Conservation (phyloP, 2,329 filamentous ascomycete genomes). For the Orbilia brochopaga region DNA sequence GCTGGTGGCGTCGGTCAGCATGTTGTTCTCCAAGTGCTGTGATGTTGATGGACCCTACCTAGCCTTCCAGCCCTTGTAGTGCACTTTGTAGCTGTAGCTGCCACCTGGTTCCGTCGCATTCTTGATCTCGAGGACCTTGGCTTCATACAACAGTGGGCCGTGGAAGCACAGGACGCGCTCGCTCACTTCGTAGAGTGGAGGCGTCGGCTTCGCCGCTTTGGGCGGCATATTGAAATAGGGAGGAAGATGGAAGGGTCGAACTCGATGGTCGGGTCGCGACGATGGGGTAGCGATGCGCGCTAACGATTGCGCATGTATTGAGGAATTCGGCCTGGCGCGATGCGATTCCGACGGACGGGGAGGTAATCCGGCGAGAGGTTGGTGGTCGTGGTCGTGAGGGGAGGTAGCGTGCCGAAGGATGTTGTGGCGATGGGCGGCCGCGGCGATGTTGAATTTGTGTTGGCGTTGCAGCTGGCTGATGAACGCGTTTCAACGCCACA, state of each 20-base stretch:
- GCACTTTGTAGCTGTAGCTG: constrained; percentile 81
- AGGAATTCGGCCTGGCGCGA: background rate
- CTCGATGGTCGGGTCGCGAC: constrained; percentile 1
- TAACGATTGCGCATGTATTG: background rate
- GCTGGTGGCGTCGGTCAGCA: constrained; percentile 58
- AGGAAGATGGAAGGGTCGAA: background rate
- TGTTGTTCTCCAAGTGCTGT: constrained; percentile 1
- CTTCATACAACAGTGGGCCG: constrained; percentile 95
- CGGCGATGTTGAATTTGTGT: constrained; percentile 6
- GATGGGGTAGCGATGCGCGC: background rate
- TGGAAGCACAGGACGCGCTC: constrained; percentile 97
- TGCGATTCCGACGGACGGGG: background rate
- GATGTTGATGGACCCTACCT: constrained; percentile 62
- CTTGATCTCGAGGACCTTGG: constrained; percentile 85
- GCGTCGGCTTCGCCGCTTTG: constrained; percentile 60
- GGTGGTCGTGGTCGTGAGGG: background rate
- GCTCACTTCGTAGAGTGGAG: constrained; percentile 70
- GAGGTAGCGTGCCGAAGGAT: background rate
- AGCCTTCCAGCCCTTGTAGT: constrained; percentile 99
- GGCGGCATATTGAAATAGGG: constrained; percentile 35
- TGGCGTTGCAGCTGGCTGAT: constrained; percentile 29
- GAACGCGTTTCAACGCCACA: constrained; percentile 33
- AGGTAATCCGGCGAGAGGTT: background rate
- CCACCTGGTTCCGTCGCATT: constrained; percentile 60
- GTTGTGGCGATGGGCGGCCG: constrained; percentile 33